Base-by-base conservation (phyloP, 768 basidiomycete genomes). In the Boletus reticuloceps region DNA sequence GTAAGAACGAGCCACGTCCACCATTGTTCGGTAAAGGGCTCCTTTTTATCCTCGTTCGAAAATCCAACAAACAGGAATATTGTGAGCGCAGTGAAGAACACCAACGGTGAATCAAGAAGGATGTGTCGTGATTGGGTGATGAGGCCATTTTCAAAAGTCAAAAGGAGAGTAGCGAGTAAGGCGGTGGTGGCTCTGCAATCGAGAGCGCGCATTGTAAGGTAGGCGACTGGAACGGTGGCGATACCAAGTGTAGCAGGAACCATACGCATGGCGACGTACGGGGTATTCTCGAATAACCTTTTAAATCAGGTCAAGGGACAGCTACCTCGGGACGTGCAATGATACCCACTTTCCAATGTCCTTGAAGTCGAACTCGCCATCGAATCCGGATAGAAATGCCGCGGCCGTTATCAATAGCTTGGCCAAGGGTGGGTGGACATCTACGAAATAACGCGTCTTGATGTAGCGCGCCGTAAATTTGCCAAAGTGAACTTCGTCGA, bases 401-500 rank as follows among this genome's bases (percentile, higher is more conserved):
- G 91, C 90, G 36, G 98, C 79, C 0, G 96, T 98, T 62, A 99
- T 94, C 50, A 99, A 77, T 27, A 99, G 79, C 66, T 98, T 99
- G 8, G 97, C 97, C 17, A 99, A 78, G 5, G 97, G 97, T 1
- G 97, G 97, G 67, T 99, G 97, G 3, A 99, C 96, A 69, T 99
- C 97, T 66, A 90, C 88, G 65, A 89, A 94, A 71, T 92, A 94
- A 59, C 86, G 82, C 38, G 89, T 87, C 77, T 91, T 91, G 79
- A 98, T 91, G 68, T 98, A 98, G 67, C 90, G 91, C 45, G 83
- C 80, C 7, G 96, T 94, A 67, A 98, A 98, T 71, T 97, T 97
- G 56, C 96, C 96, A 70, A 98, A 98, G 70, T 98, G 96, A 0
- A 98, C 96, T 71, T 98, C 96, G 69, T 98, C 96, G 71, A 98